Evolutionary conservation across 805 yeast genomes (phyloP), one percentile per base, ranked within the genome.

Genomic region (Clavispora fructus): DNA sequence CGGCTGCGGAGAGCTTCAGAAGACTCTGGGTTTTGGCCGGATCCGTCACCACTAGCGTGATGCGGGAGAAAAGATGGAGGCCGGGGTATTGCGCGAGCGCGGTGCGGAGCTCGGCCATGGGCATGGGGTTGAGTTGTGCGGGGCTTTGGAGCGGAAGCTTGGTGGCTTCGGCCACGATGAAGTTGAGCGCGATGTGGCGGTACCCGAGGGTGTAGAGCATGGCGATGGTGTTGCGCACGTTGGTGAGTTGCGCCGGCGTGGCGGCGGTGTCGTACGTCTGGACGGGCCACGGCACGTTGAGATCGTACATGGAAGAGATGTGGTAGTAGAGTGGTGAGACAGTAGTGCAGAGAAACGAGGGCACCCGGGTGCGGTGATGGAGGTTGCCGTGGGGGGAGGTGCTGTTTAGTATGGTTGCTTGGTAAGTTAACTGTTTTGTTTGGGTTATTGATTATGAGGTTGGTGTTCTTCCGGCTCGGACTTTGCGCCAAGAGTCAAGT

Each of bases 11-110:
- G 62, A 63, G 62, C 58, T 75, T 69, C 37, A 79, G 67, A 29
- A 83, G 64, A 25, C 78, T 80, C 55, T 84, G 92, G 38, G 86
- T 80, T 52, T 86, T 86, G 7, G 88, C 73, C 1, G 92, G 83
- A 50, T 90, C 97, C 50, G 81, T 86, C 9, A 91, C 76, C 11
- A 81, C 69, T 7, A 94, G 58, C 0, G 98, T 94, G 25, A 87
- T 73, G 47, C 99, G 69, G 1, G 90, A 77, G 55, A 79, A 85
- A 60, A 79, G 46, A 58, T 67, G 48, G 41, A 66, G 48, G 61
- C 70, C 65, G 14, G 74, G 71, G 41, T 56, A 69, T 16, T 56
- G 56, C 11, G 43, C 41, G 39, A 54, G 47, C 23, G 42, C 43
- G 6, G 16, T 25, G 7, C 57, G 56, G 23, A 67, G 55, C 9